A percentile compares a stretch with the other conserved stretches of the same genome.
These are phyloP conservation scores for Seminavis robusta DNA, from an alignment of 108 stramenopile species.

Conservation along the genomic window DNA sequence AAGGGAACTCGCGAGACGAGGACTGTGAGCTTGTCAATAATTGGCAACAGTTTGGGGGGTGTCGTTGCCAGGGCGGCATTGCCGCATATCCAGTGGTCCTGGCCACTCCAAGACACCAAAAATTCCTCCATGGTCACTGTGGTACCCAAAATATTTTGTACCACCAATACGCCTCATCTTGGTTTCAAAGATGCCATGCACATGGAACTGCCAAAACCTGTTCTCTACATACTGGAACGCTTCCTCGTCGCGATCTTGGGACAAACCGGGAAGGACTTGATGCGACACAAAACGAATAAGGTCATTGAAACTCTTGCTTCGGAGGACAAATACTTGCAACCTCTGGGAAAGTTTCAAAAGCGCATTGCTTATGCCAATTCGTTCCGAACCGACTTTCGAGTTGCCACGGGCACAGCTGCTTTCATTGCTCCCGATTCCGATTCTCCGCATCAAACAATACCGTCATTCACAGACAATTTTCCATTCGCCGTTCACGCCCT, in stretches of 20 bases:
- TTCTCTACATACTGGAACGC: conserved; percentile 48
- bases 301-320: conserved; percentile 47
- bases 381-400: conserved; percentile 77
- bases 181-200: conserved; percentile 65
- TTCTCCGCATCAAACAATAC: conserved; percentile 40
- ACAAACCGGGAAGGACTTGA: conserved; percentile 49
- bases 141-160: conserved; percentile 55
- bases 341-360: conserved; percentile 51
- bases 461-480: conserved; percentile 2
- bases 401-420: conserved; percentile 73
- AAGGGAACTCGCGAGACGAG: conserved; percentile 4
- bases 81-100: conserved; percentile 38
- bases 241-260: conserved; percentile 44
- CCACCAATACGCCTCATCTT: conserved; percentile 77
- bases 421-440: conserved; percentile 61
- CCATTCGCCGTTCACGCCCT: conserved; percentile 2
- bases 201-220: conserved; percentile 48
- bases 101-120: no score
- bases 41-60: conserved; percentile 80
- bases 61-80: conserved; percentile 71
- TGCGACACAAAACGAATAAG: conserved; percentile 48
- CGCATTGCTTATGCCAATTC: conserved; percentile 83
- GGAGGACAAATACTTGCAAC: conserved; percentile 38
- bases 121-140: no score
- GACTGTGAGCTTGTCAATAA: conserved; percentile 43